Conservation (phyloP, 1,284 basidiomycete genomes). For the Sanghuangporus weigelae region DNA sequence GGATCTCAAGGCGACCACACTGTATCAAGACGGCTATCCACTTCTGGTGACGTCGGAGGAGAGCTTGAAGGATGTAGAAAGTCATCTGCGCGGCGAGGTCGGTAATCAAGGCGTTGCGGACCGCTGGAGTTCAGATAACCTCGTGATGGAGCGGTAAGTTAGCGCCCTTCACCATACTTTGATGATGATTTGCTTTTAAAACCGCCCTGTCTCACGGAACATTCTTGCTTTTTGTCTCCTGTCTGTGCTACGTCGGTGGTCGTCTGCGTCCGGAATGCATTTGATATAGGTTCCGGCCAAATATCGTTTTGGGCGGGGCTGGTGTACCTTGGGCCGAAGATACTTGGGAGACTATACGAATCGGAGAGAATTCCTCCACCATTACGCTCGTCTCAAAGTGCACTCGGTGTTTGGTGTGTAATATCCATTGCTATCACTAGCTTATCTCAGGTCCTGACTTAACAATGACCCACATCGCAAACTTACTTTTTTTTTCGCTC, state of each 20-base stretch:
- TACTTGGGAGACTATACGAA: slow-evolving; percentile 51
- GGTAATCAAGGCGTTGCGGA: slow-evolving; percentile 53
- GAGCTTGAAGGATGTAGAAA: slow-evolving; percentile 46
- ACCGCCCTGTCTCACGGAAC: slow-evolving; percentile 4
- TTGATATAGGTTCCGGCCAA: slow-evolving; percentile 60
- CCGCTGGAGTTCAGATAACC: slow-evolving; percentile 47
- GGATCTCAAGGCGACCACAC: slow-evolving; percentile 44
- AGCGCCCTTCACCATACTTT: background rate
- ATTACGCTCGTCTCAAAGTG: slow-evolving; percentile 64
- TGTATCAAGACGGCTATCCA: slow-evolving; percentile 71
- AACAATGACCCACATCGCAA: too few species aligned
- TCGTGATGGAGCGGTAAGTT: slow-evolving; percentile 56
- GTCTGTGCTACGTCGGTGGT: slow-evolving; percentile 9
- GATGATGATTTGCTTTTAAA: background rate
- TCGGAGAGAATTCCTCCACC: slow-evolving; percentile 31
- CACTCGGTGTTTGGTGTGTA: slow-evolving; percentile 62
- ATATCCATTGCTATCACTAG: background rate
- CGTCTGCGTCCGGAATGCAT: slow-evolving; percentile 17
- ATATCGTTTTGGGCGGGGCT: slow-evolving; percentile 59
- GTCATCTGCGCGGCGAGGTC: slow-evolving; percentile 41
- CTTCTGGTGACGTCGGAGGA: slow-evolving; percentile 62
- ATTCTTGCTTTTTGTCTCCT: background rate
- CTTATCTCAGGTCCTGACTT: too few species aligned
- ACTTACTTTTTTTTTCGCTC: too few species aligned
- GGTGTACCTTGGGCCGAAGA: slow-evolving; percentile 45